A percentile compares a stretch with the other conserved stretches of the same genome.
Conservation (phyloP, 805 yeast species). For the Saccharomyces mikatae region DNA sequence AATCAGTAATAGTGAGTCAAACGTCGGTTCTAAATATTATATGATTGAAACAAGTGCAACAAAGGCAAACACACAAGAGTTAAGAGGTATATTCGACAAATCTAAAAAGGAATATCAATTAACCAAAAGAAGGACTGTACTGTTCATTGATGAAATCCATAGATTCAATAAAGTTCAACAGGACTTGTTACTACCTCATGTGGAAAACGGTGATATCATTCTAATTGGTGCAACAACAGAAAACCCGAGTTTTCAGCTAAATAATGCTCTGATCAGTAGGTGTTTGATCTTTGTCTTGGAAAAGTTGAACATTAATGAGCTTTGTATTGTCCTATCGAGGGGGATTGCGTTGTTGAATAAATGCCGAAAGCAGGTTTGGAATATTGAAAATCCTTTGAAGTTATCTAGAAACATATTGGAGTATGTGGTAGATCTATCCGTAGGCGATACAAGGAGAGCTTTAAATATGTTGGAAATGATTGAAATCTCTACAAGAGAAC, state of each 20-base stretch:
- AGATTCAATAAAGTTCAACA: constrained; percentile 82
- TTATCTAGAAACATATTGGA: constrained; percentile 51
- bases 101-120: constrained; percentile 31
- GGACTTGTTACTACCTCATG: constrained; percentile 73
- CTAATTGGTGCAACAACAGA: constrained; percentile 97
- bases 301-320: constrained; percentile 42
- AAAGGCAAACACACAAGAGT: constrained; percentile 45
- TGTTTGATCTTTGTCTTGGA: constrained; percentile 71
- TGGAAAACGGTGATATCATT: constrained; percentile 74
- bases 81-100: constrained; percentile 50
- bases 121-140: constrained; percentile 49
- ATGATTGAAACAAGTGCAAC: constrained; percentile 86
- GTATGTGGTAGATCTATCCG: constrained; percentile 63
- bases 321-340: constrained; percentile 43
- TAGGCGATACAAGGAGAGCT: constrained; percentile 86
- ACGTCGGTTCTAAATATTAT: constrained; percentile 26
- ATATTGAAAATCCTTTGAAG: constrained; percentile 34
- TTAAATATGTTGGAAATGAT: constrained; percentile 71
- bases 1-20: background rate
- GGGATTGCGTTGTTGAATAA: constrained; percentile 56
- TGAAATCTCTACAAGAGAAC: constrained; percentile 58
- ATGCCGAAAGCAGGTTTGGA: constrained; percentile 45
- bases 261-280: constrained; percentile 75
- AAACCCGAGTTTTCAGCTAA: constrained; percentile 76
- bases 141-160: constrained; percentile 91